Evolutionary conservation across 2,329 filamentous ascomycete species (phyloP).

Genomic region (Bipolaris bicolor): DNA sequence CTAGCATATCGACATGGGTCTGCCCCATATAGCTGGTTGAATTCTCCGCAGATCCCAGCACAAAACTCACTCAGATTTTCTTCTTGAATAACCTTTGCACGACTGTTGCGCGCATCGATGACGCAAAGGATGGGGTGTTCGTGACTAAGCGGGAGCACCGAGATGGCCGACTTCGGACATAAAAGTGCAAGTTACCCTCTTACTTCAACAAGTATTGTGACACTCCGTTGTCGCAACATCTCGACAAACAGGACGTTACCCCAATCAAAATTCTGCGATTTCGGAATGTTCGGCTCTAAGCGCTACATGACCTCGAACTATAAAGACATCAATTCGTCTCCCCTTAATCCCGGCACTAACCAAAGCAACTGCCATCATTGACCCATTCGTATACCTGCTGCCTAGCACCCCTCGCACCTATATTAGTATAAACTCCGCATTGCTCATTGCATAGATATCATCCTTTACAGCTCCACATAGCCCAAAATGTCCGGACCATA

Average conservation of each 20-base stretch:
- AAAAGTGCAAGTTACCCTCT: not conserved
- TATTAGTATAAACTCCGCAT: not conserved
- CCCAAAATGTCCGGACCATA: slow-evolving; percentile 36
- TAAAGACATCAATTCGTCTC: slow-evolving; percentile 1
- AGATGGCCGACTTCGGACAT: slow-evolving; percentile 18
- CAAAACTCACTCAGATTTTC: not conserved
- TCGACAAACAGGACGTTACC: not conserved
- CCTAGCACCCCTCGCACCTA: not conserved
- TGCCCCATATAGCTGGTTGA: no score
- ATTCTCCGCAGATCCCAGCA: not conserved
- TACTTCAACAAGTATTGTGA: not conserved
- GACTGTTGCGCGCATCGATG: not conserved
- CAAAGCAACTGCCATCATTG: not conserved
- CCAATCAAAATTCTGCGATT: not conserved
- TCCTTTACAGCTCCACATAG: not conserved
- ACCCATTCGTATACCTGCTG: not conserved
- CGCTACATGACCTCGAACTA: not conserved
- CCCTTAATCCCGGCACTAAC: slow-evolving; percentile 10
- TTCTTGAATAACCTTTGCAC: not conserved
- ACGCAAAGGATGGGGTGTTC: not conserved
- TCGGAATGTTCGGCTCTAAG: not conserved
- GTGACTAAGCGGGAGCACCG: slow-evolving; percentile 13
- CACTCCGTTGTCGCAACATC: slow-evolving; percentile 2
- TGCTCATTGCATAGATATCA: not conserved
- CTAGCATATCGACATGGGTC: no score